Evolutionary conservation across 768 basidiomycete genomes (phyloP).

Genomic region (Chlorophyllum brunneum): DNA sequence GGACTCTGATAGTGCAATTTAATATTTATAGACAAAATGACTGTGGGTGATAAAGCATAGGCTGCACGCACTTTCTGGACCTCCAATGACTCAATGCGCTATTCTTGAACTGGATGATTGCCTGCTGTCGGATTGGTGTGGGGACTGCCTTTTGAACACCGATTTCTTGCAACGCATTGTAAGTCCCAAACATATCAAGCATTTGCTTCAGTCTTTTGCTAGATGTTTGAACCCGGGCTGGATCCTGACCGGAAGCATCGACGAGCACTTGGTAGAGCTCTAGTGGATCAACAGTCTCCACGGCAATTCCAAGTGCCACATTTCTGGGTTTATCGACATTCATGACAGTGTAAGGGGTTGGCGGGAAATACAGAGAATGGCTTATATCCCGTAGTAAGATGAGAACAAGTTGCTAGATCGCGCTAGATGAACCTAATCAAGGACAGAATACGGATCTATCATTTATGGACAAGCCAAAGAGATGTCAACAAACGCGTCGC

Average conservation of each 20-base stretch:
- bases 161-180: constrained; percentile 69
- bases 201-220: constrained; percentile 63
- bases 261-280: constrained; percentile 66
- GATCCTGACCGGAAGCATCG: constrained; percentile 72
- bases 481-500: constrained; percentile 6
- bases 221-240: constrained; percentile 45
- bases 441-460: neutral
- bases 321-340: constrained; percentile 21
- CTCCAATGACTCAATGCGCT: constrained; percentile 71
- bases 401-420: neutral
- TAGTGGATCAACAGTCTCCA: constrained; percentile 48
- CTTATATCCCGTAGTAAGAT: neutral
- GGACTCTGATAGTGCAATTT: constrained; percentile 40
- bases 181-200: constrained; percentile 66
- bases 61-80: constrained; percentile 57
- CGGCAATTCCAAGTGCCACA: constrained; percentile 26
- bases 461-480: neutral
- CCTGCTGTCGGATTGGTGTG: constrained; percentile 67
- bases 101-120: constrained; percentile 90
- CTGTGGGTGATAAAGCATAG: neutral
- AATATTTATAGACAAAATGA: neutral
- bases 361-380: neutral
- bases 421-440: neutral
- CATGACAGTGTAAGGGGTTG: constrained; percentile 19
- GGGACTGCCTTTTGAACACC: constrained; percentile 60